These are phyloP conservation scores for Grosmannia huntii DNA, from an alignment of 2,329 filamentous ascomycete genomes.

Conservation along the genomic window DNA sequence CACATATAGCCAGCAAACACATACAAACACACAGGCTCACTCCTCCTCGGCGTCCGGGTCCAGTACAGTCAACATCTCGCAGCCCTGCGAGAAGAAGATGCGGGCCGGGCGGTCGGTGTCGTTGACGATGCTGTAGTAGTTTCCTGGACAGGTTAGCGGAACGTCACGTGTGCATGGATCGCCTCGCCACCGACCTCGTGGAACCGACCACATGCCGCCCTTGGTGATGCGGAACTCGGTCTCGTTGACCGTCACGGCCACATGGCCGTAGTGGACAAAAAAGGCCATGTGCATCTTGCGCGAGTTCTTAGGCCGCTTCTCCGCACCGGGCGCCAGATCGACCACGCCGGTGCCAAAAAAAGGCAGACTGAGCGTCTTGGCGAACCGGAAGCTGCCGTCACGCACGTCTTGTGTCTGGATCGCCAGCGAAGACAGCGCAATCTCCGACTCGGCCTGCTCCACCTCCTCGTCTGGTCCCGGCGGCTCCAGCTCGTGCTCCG, in stretches of 20 bases:
- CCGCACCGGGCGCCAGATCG: constrained; percentile 68
- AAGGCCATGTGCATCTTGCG: constrained; percentile 96
- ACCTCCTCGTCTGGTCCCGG: constrained; percentile 41
- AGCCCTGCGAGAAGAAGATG: constrained; percentile 88
- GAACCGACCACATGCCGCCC: constrained; percentile 88
- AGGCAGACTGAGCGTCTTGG: constrained; percentile 69
- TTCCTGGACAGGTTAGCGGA: constrained; percentile 45
- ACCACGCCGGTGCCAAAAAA: constrained; percentile 89
- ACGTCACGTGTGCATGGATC: not conserved
- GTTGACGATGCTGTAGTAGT: constrained; percentile 86
- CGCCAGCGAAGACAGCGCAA: constrained; percentile 42
- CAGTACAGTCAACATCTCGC: constrained; percentile 32
- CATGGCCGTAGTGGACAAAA: constrained; percentile 74
- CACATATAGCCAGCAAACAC: not conserved
- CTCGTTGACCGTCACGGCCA: constrained; percentile 65
- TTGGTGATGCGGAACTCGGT: constrained; percentile 70
- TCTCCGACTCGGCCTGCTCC: constrained; percentile 38
- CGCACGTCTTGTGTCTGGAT: constrained; percentile 46
- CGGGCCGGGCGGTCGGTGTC: constrained; percentile 58
- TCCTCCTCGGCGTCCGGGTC: constrained; percentile 9
- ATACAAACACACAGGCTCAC: not conserved
- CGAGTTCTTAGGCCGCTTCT: constrained; percentile 84
- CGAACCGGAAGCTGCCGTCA: constrained; percentile 68
- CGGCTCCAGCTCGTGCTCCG: constrained; percentile 40
- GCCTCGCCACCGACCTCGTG: constrained; percentile 57